Evolutionary conservation across 805 yeast species (phyloP), one percentile per base, ranked within the genome.

Genomic region (Saccharomycopsis amapae): DNA sequence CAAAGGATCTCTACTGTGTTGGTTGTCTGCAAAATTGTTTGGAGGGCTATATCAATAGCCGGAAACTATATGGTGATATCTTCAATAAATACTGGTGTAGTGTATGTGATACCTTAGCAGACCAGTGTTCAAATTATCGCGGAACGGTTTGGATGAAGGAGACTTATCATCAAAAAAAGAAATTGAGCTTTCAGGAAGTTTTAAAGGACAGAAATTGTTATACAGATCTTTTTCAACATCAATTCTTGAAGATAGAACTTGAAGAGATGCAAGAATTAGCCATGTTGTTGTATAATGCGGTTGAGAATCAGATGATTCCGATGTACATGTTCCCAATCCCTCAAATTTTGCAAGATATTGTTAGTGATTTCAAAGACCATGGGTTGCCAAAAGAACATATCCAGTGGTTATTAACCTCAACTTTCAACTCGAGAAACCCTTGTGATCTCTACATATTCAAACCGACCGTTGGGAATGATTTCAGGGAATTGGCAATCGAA

Each of bases 401-500:
- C 23, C 20, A n/a, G n/a, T 15, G 5, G 12, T 22, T 13, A 43
- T 4, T 28, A 15, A 13, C 28, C 15, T 10, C 5, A 19, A 13
- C 5, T n/a, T 19, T 40, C 6, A 15, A 40, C 5, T 7, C 28
- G 6, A 13, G 10, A n/a, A 40, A 26, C 5, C 17, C 23, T 17
- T 6, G 23, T 17, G 43, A 25, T 26, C 13, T 24, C 18, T 19
- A 31, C 20, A 13, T 10, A 10, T 40, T 26, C 31, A 30, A 32
- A 24, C 28, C 26, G 5, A 31, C 44, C 6, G 5, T 31, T 4
- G 37, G 37, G n/a, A 37, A 40, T 23, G 5, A 9, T 12, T 18
- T 32, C 22, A 40, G 38, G 22, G 44, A 40, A n/a, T 31, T 40
- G 15, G 44, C 44, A 36, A n/a, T n/a, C n/a, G n/a, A n/a, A n/a